Base-by-base conservation (phyloP, 1,284 basidiomycete species). In the Omphalotus olearius region DNA sequence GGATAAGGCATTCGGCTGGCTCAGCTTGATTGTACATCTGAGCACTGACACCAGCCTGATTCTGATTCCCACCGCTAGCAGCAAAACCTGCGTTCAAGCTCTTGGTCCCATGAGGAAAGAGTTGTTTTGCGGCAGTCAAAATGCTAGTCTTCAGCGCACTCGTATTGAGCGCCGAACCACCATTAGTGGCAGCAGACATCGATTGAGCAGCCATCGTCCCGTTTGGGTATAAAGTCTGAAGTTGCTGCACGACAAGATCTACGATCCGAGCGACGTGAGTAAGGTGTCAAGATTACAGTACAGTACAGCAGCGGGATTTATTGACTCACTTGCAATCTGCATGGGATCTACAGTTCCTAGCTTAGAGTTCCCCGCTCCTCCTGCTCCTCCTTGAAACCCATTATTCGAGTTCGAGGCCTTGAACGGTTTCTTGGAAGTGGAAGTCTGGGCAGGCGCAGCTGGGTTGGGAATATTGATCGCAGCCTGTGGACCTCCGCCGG, bases 1-100 rank as follows among this genome's bases (percentile, higher is more conserved):
- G 72, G 60, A 79, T 71, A 62, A 70, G 68, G 60, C 78, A 79
- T 49, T 69, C 68, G 59, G 64, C 51, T 6, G 56, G 55, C 62
- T 62, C 59, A 23, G 23, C 23, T 23, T 23, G 23, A 5, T 23
- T 3, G 23, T 23, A 23, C 23, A 5, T 23, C 23, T 23, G 23
- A 5, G 23, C 23, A 23, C 23, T 5, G 23, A 23, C 23, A 23
- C 23, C 23, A 23, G 23, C 5, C 23, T 23, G 2, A 23, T 23
- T 23, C 5, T 2, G 23, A 23, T 23, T 23, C 3, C 23, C 23
- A 23, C 23, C 23, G 23, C 23, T 23, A 23, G 23, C 23, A 23
- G 23, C 23, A 5, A 23, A 23, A 23, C 23, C 23, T 23, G 23
- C 5, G 30, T 33, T 33, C 30, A 33, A 3, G 13, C 30, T 7